A percentile compares a stretch with the other conserved stretches of the same genome.
Conservation (phyloP, 2,329 filamentous ascomycete genomes). For the Aspergillus udagawae region DNA sequence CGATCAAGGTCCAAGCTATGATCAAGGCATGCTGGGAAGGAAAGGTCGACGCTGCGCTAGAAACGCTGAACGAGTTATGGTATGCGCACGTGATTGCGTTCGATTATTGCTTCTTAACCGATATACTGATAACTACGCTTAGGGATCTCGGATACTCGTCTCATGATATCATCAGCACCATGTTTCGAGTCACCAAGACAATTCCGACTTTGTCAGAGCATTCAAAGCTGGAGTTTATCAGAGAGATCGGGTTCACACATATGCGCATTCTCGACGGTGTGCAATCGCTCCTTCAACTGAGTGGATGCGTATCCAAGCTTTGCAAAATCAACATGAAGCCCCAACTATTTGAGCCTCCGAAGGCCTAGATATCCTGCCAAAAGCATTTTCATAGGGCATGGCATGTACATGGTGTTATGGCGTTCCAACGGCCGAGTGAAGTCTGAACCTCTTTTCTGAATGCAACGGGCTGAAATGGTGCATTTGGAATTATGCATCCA, state of each 20-base stretch:
- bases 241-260: constrained; percentile 97
- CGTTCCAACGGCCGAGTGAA: constrained; percentile 5
- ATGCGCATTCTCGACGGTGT: constrained; percentile 99
- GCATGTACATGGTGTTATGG: constrained; percentile 23
- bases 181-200: constrained; percentile 98
- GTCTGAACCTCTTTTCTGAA: background rate
- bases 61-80: constrained; percentile 87
- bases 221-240: constrained; percentile 94
- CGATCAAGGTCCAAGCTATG: constrained; percentile 98
- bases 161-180: constrained; percentile 97
- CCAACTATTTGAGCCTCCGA: constrained; percentile 62
- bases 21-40: constrained; percentile 94
- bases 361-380: constrained; percentile 14
- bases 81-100: constrained; percentile 26
- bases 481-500: background rate
- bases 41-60: constrained; percentile 81
- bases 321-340: constrained; percentile 97
- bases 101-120: background rate
- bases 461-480: background rate
- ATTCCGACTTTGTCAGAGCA: constrained; percentile 90
- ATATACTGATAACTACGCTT: constrained; percentile 5
- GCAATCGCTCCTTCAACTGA: constrained; percentile 89
- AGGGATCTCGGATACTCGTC: constrained; percentile 89
- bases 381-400: constrained; percentile 16
- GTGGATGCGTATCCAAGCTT: constrained; percentile 83